Base-by-base conservation (phyloP, 2,329 filamentous ascomycete species). In the Geoglossum cookeanum region DNA sequence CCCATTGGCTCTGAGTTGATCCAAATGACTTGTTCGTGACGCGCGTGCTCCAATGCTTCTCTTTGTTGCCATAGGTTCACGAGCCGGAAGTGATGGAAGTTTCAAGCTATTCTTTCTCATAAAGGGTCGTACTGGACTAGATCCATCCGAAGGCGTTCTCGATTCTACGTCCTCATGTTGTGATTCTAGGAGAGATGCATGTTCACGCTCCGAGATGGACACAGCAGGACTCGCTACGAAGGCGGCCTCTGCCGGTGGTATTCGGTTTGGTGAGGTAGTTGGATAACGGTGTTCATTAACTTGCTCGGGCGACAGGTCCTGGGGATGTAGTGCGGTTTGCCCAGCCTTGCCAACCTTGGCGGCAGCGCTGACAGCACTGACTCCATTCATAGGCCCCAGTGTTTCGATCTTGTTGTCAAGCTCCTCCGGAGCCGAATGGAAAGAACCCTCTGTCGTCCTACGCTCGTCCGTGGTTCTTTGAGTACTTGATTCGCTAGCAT, bases 81-180 rank as follows among this genome's bases (percentile, higher is more conserved):
- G 80, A 2, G 91, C 90, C 33, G 92, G 92, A 11, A 98, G 75
- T 17, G 92, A 88, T 42, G 92, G 88, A 71, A 98, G 97, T 59
- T 86, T 94, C 59, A 98, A 77, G 67, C 91, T 97, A 70, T 90
- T 95, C 75, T 97, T 97, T 59, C 91, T 83, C 62, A 94, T 78
- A 33, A 87, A 75, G 1, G 85, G 84, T 62, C 87, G 78, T 54
- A 85, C 80, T 0, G 86, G 86, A 63, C 84, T 90, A 0, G 85
- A 87, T 0, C 74, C 76, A 53, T 87, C 83, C 1, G 84, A 86
- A 15, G 78, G 78, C 2, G 82, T 84, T 59, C 75, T 53, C 30
- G 49, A 53, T 17, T n/a, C 29, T 22, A 15, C n/a, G 73, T 53
- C 29, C 17, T 53, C 49, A 13, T 33, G 9, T 13, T 30, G 48